Base-by-base conservation (phyloP, 129 eudicot genomes). In the Ambrosia trifida region DNA sequence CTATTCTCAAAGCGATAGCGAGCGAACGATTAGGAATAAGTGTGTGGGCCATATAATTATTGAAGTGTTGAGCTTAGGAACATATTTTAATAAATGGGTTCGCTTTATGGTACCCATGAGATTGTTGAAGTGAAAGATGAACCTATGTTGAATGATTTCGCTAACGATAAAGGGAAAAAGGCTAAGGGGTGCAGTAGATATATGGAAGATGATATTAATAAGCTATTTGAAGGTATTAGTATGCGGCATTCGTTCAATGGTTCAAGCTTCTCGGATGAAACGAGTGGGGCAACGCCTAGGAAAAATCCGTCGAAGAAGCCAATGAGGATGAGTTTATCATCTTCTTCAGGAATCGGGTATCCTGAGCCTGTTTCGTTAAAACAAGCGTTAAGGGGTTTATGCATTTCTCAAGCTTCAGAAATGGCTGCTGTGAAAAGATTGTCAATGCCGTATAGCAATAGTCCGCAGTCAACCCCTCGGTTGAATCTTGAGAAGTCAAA, bases 401-500 rank as follows among this genome's bases (percentile, higher is more conserved):
- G 97, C 80, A 88, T 95, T 61, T 90, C 99, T 38, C 99, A 95
- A 79, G 99, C 99, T 57, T 93, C 99, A 13, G 99, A 95, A 78
- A 90, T 84, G 94, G 99, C 99, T 59, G 93, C 97, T 53, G 66
- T 84, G 72, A 90, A 83, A 74, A 79, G 97, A 14, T 71, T 68
- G 53, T 79, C 93, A 30, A 78, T 78, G 88, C 76, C 86, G 1
- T 72, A 59, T 44, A 72, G 69, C 76, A 72, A 45, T 47, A 72
- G 76, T 11, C 79, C 81, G 30, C 80, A 78, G 31, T 85, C 91
- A 47, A 74, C 90, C 9, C 86, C 91, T 63, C 68, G 58, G 5
- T 8, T 75, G 72, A 64, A 60, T 73, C 65, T 73, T 73, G 78
- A 71, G 50, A 76, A 66, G 40, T 30, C 75, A 63, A 20, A 74